phyloP scores from a whole-genome alignment of 2,329 filamentous ascomycete species.

The Metarhizium robertsii region DNA sequence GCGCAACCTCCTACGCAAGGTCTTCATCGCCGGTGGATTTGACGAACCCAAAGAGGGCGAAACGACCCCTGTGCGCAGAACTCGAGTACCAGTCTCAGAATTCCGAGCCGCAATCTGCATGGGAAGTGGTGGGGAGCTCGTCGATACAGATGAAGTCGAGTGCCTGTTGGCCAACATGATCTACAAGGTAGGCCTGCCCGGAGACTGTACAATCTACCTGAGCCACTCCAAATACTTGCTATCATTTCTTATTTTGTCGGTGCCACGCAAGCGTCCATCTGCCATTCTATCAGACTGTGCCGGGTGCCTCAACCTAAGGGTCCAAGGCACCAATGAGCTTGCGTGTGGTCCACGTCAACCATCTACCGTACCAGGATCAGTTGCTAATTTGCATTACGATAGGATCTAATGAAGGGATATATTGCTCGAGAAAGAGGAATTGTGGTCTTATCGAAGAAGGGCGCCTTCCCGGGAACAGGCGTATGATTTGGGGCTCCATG shows the following conservation, averaged over 20 bases:
- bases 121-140: slow-evolving; percentile 51
- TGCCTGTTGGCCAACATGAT: slow-evolving; percentile 94
- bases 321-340: not conserved
- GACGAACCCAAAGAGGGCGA: slow-evolving; percentile 65
- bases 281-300: not conserved
- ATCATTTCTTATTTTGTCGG: no score
- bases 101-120: slow-evolving; percentile 79
- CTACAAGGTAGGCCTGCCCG: slow-evolving; percentile 69
- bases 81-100: slow-evolving; percentile 71
- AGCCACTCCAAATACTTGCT: not conserved
- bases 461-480: slow-evolving; percentile 88
- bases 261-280: not conserved
- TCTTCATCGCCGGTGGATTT: slow-evolving; percentile 77
- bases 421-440: slow-evolving; percentile 85
- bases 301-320: no score
- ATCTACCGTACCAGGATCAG: slow-evolving; percentile 18
- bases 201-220: not conserved
- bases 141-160: slow-evolving; percentile 90
- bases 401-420: slow-evolving; percentile 97
- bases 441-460: slow-evolving; percentile 86
- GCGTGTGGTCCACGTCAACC: not conserved
- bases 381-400: slow-evolving; percentile 15
- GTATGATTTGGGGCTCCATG: slow-evolving; percentile 28
- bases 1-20: slow-evolving; percentile 84
- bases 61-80: slow-evolving; percentile 54